Evolutionary conservation across 192 early-diverging fungal species (phyloP).

Genomic region (Podila epigama): DNA sequence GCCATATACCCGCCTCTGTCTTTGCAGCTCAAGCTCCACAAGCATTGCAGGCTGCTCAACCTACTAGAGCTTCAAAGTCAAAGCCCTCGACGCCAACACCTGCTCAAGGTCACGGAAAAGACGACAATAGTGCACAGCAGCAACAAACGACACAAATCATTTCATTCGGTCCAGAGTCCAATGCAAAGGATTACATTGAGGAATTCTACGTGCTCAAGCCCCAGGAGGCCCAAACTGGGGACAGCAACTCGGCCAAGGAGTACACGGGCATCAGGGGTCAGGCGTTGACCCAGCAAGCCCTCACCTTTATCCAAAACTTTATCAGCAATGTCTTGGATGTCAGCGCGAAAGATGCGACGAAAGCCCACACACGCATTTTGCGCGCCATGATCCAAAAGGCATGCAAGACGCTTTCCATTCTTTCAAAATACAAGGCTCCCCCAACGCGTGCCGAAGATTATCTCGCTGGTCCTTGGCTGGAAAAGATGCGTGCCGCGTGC

Average conservation of each 20-base stretch:
- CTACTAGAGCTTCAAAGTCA: constrained; percentile 30
- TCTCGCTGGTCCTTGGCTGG: constrained; percentile 33
- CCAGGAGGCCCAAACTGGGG: constrained; percentile 6
- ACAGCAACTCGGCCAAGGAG: constrained; percentile 26
- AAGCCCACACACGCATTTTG: constrained; percentile 1
- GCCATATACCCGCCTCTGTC: constrained; percentile 34
- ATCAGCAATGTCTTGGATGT: constrained; percentile 37
- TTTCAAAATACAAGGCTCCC: constrained; percentile 24
- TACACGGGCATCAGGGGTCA: constrained; percentile 48
- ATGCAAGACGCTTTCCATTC: constrained; percentile 32
- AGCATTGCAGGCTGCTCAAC: constrained; percentile 14
- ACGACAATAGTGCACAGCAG: not conserved
- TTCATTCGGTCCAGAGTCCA: constrained; percentile 47
- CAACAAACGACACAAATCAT: constrained; percentile 9
- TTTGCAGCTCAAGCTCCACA: constrained; percentile 38
- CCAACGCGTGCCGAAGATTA: constrained; percentile 14
- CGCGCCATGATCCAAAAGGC: constrained; percentile 44
- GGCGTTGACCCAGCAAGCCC: constrained; percentile 22
- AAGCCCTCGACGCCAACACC: constrained; percentile 35
- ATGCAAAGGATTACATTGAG: constrained; percentile 55
- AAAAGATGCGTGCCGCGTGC: constrained; percentile 30
- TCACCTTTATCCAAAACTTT: constrained; percentile 43
- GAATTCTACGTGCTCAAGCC: constrained; percentile 52
- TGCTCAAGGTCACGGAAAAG: not conserved
- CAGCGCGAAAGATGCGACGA: constrained; percentile 13